Percentiles rank a stretch among this genome's conserved stretches.
Evolutionary conservation across 2,329 filamentous ascomycete genomes (phyloP).

Genomic region (Dothistroma pini): DNA sequence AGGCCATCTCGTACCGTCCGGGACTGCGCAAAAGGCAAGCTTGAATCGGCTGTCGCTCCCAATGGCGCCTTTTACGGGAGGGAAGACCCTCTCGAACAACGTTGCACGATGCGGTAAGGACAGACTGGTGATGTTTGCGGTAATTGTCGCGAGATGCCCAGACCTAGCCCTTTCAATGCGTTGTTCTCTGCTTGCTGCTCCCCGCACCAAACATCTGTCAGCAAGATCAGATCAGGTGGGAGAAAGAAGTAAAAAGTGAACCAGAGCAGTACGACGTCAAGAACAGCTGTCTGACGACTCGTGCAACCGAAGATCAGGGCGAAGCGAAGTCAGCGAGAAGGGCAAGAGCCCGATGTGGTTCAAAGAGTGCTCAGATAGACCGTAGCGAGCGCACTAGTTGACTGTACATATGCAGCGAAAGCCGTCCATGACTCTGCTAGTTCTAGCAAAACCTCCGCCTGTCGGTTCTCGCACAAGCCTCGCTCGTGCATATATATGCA

Average conservation of each 20-base stretch:
- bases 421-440: slow-evolving; percentile 2
- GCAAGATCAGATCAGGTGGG: not conserved
- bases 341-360: not conserved
- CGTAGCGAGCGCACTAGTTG: not conserved
- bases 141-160: not conserved
- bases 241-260: not conserved
- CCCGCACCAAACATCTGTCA: not conserved
- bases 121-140: not conserved
- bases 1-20: not conserved
- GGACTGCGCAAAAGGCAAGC: not conserved
- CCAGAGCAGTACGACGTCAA: not conserved
- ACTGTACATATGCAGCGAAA: not conserved
- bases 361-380: not conserved
- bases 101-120: not conserved
- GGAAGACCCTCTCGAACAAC: not conserved
- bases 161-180: not conserved
- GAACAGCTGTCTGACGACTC: not conserved
- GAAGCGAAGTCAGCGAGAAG: not conserved
- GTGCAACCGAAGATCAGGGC: not conserved
- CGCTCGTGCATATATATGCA: not conserved
- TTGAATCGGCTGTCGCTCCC: not conserved
- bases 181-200: not conserved
- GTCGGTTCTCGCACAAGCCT: not conserved
- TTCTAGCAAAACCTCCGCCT: not conserved
- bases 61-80: not conserved